Percentiles rank a stretch among this genome's conserved stretches.
Evolutionary conservation across 495 filamentous ascomycete species (phyloP).

Genomic region (Evernia prunastri): DNA sequence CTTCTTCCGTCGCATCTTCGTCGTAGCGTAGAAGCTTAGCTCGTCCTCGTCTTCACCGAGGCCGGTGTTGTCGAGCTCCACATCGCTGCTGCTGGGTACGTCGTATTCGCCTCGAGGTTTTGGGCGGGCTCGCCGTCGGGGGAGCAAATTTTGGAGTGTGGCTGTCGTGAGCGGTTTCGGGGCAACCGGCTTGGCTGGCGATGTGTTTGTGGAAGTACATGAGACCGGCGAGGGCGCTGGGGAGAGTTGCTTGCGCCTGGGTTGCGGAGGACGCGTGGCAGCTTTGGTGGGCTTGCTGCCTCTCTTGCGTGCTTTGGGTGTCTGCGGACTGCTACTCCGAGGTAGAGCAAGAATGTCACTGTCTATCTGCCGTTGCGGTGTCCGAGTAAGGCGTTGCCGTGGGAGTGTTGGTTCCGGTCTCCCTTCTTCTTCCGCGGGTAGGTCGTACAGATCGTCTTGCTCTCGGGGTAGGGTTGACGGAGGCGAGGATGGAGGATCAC

Average conservation of each 20-base stretch:
- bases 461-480: slow-evolving; percentile 1
- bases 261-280: background rate
- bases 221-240: slow-evolving; percentile 22
- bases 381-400: slow-evolving; percentile 4
- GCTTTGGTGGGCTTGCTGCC: slow-evolving; percentile 2
- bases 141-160: slow-evolving; percentile 28
- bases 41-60: slow-evolving; percentile 28
- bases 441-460: slow-evolving; percentile 9
- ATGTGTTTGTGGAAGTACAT: slow-evolving; percentile 12
- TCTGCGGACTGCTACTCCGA: slow-evolving; percentile 23
- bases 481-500: slow-evolving; percentile 14
- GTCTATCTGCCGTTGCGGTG: slow-evolving; percentile 10
- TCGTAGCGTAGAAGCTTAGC: slow-evolving; percentile 18
- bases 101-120: slow-evolving; percentile 20
- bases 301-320: slow-evolving; percentile 1
- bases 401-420: slow-evolving; percentile 18
- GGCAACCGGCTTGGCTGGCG: slow-evolving; percentile 1
- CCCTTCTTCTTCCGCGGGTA: slow-evolving; percentile 13
- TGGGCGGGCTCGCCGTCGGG: slow-evolving; percentile 21
- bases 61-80: slow-evolving; percentile 18
- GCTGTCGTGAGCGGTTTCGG: slow-evolving; percentile 28
- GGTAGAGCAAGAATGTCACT: slow-evolving; percentile 27
- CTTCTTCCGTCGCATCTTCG: slow-evolving; percentile 18
- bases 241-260: background rate
- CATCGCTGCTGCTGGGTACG: slow-evolving; percentile 26